Base-by-base conservation (phyloP, 202 grass and related monocot genomes). In the Saccharum hybrid region DNA sequence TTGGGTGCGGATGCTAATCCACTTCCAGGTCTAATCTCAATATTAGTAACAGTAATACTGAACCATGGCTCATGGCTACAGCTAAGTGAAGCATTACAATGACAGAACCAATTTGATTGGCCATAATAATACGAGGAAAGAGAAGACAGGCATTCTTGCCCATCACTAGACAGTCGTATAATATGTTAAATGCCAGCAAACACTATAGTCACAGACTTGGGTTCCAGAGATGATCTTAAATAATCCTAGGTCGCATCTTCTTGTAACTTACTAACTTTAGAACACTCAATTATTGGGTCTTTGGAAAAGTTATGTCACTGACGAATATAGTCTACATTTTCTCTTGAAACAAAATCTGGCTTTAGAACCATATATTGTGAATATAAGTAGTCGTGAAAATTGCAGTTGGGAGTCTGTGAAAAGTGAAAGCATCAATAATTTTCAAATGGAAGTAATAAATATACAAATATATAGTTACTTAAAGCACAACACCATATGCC, bases 101-200 rank as follows among this genome's bases (percentile, higher is more conserved):
- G 7, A 59, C 72, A 39, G 14, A 21, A 76, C 36, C 10, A 18
- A 65, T 30, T 64, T 7, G 59, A 42, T 11, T 77, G 38, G 15
- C 72, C 33, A 83, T n/a, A 67, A 51, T 18, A 74, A 33, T 83
- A 49, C 57, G 16, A 60, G n/a, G 37, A 39, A 81, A 81, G 1
- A 30, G 51, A 28, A 75, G n/a, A 13, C 1, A 64, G 36, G 30
- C 41, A 52, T 23, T 83, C 63, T 9, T 15, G 21, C 23, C 34
- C 16, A 63, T 34, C 0, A 4, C 26, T 82, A 22, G 18, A 13
- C 42, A 38, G 43, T 21, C 16, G 13, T 45, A 33, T 11, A 71
- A 71, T 13, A 60, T 34, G 67, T 57, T 6, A 71, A 71, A 30
- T 63, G 56, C 80, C 68, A 22, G 68, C 2, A 45, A 28, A 70